Evolutionary conservation across 495 filamentous ascomycete species (phyloP).

Genomic region (Trichoderma asperelloides): DNA sequence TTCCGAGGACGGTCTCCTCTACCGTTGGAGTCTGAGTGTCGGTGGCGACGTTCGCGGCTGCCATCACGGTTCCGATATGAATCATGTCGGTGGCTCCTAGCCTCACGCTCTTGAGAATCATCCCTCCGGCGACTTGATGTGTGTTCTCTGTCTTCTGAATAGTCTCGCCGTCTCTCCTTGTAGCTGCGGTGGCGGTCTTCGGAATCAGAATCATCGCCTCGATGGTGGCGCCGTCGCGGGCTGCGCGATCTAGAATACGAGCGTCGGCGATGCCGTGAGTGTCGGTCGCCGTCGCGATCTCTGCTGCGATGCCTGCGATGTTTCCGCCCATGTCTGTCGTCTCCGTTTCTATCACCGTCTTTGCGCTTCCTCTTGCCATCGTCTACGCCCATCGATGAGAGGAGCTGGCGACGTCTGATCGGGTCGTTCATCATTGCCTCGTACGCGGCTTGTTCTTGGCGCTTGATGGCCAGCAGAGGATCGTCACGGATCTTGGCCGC

Average conservation of each 20-base stretch:
- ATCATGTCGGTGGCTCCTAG: slow-evolving; percentile 8
- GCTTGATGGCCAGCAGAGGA: slow-evolving; percentile 85
- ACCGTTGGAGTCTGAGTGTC: slow-evolving; percentile 14
- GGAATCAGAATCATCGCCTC: not conserved
- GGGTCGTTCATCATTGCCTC: slow-evolving; percentile 84
- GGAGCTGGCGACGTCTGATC: slow-evolving; percentile 56
- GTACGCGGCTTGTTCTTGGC: slow-evolving; percentile 82
- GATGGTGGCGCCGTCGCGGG: not conserved
- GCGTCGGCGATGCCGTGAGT: slow-evolving; percentile 9
- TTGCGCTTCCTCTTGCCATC: slow-evolving; percentile 26
- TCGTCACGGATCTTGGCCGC: slow-evolving; percentile 80
- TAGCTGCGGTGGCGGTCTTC: not conserved
- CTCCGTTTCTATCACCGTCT: slow-evolving; percentile 17
- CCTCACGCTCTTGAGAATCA: not conserved
- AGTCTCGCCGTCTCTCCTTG: slow-evolving; percentile 15
- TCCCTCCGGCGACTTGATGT: not conserved
- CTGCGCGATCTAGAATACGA: slow-evolving; percentile 12
- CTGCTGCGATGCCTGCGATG: slow-evolving; percentile 1
- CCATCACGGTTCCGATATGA: slow-evolving; percentile 28
- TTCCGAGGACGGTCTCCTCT: slow-evolving; percentile 16
- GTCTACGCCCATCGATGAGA: slow-evolving; percentile 51
- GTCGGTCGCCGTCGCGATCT: not conserved
- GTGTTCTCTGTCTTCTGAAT: not conserved
- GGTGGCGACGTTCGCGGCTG: slow-evolving; percentile 30
- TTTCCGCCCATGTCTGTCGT: not conserved